These are phyloP conservation scores for Aspergillus fumigatiaffinis DNA, from an alignment of 2,329 filamentous ascomycete genomes.

Conservation along the genomic window DNA sequence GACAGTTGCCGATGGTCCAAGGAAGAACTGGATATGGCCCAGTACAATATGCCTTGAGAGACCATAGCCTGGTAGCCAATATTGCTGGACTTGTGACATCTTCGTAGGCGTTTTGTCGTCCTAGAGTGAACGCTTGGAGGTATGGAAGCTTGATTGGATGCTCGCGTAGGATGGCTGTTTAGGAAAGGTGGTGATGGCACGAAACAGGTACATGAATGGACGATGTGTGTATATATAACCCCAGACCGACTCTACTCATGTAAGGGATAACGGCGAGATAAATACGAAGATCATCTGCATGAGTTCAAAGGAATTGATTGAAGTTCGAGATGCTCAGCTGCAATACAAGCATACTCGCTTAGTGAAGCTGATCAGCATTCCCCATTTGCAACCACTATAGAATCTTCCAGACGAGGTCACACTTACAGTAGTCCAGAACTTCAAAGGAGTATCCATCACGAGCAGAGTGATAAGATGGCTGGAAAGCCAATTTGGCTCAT, in stretches of 20 bases:
- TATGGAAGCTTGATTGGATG: not conserved
- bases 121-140: not conserved
- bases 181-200: not conserved
- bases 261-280: not conserved
- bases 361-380: constrained; percentile 9
- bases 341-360: constrained; percentile 5
- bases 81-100: constrained; percentile 41
- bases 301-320: constrained; percentile 2
- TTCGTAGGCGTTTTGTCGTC: not conserved
- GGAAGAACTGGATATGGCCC: constrained; percentile 47
- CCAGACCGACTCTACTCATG: not conserved
- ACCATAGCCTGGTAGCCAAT: constrained; percentile 47
- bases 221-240: not conserved
- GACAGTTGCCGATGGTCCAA: constrained; percentile 45
- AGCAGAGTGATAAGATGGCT: constrained; percentile 5
- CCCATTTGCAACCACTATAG: constrained; percentile 4
- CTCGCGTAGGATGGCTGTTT: not conserved
- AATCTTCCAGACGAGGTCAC: constrained; percentile 5
- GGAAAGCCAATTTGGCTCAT: constrained; percentile 9
- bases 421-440: constrained; percentile 6
- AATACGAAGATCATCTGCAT: not conserved
- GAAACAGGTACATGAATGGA: not conserved
- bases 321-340: constrained; percentile 6
- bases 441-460: constrained; percentile 7
- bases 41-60: constrained; percentile 49